Evolutionary conservation across 2,329 filamentous ascomycete species (phyloP).

Genomic region (Fusarium sp.): DNA sequence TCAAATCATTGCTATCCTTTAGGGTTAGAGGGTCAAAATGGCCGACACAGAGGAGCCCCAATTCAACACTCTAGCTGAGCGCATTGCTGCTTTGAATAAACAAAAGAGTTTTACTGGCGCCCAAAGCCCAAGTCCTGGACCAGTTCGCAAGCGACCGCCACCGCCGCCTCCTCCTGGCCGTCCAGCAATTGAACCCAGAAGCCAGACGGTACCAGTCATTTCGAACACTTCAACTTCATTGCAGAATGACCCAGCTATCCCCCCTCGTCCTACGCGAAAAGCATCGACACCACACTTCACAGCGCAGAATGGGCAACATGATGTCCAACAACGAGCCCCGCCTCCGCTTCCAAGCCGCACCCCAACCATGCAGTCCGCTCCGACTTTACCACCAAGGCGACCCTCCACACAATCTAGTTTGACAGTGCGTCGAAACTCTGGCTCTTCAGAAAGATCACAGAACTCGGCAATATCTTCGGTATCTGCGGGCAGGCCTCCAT

Average conservation of each 20-base stretch:
- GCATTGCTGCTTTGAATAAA: constrained; percentile 73
- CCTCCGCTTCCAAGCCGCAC: constrained; percentile 54
- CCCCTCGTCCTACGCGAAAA: constrained; percentile 39
- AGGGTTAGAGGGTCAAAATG: constrained; percentile 56
- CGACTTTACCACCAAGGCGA: constrained; percentile 64
- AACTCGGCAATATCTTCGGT: constrained; percentile 66
- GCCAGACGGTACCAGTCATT: constrained; percentile 53
- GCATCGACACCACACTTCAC: constrained; percentile 18
- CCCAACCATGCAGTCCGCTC: constrained; percentile 53
- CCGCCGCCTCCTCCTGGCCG: constrained; percentile 58
- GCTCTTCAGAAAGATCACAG: constrained; percentile 68
- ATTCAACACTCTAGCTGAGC: constrained; percentile 70
- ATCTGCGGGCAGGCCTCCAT: constrained; percentile 60
- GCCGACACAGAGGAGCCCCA: constrained; percentile 72
- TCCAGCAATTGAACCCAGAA: constrained; percentile 53
- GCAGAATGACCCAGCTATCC: constrained; percentile 33
- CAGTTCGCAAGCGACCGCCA: constrained; percentile 57
- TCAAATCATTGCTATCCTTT: neutral
- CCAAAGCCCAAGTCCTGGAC: constrained; percentile 51
- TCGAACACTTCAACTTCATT: constrained; percentile 46
- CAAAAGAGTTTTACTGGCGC: constrained; percentile 69
- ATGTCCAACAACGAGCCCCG: constrained; percentile 43
- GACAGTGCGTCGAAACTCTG: constrained; percentile 64
- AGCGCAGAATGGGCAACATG: constrained; percentile 24
- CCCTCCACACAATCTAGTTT: constrained; percentile 58